These are phyloP conservation scores for Xerocomellus chrysenteron DNA, from an alignment of 768 basidiomycete species.

Conservation along the genomic window DNA sequence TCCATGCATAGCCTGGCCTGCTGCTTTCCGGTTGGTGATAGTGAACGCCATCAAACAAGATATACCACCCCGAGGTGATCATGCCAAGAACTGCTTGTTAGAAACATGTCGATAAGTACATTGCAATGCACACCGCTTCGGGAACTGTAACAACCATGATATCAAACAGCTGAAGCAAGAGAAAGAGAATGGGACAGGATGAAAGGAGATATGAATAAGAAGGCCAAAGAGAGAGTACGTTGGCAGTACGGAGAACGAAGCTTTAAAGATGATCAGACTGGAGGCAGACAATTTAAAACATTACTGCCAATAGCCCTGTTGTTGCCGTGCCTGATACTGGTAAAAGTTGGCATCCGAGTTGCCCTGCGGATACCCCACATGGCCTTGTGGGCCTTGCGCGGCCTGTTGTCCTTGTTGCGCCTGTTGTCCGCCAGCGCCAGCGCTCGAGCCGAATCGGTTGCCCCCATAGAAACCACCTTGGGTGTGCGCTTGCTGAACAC, in stretches of 20 bases:
- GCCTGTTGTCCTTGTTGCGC: constrained; percentile 47
- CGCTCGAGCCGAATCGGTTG: constrained; percentile 43
- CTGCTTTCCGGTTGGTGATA: background rate
- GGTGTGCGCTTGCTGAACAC: constrained; percentile 42
- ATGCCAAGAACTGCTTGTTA: constrained; percentile 14
- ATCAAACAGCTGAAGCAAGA: constrained; percentile 32
- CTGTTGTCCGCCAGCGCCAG: constrained; percentile 46
- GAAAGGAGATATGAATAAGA: constrained; percentile 7
- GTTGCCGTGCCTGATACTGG: constrained; percentile 66
- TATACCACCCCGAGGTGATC: background rate
- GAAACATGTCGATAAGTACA: constrained; percentile 31
- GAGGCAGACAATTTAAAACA: constrained; percentile 10
- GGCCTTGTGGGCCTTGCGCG: constrained; percentile 35
- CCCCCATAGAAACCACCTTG: constrained; percentile 48
- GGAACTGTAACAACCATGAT: constrained; percentile 26
- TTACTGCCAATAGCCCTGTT: constrained; percentile 57
- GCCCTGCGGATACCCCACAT: constrained; percentile 51
- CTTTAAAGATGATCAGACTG: background rate
- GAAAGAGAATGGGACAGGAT: constrained; percentile 1
- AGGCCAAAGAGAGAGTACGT: constrained; percentile 5
- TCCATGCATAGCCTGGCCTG: background rate
- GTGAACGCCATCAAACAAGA: no score
- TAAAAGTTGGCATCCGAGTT: constrained; percentile 69
- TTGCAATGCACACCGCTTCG: constrained; percentile 27
- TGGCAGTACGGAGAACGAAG: background rate